Base-by-base conservation (phyloP, 257 asterid species). In the Solanum ahanhuiri region DNA sequence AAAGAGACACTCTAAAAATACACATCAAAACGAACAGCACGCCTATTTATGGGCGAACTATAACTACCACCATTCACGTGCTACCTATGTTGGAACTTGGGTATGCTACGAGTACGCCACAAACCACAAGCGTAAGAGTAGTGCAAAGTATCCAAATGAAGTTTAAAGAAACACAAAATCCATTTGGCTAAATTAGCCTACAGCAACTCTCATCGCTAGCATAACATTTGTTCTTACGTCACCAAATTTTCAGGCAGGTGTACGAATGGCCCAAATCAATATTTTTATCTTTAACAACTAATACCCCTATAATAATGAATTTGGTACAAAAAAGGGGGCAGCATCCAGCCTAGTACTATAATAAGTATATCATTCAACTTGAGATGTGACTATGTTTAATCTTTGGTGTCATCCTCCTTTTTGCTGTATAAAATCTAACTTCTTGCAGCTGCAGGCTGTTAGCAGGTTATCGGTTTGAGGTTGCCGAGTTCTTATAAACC, bases 401-500 rank as follows among this genome's bases (percentile, higher is more conserved):
- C 37, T 77, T 72, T 14, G 34, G 35, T n/a, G 64, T 77, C 33
- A 12, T 43, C 63, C 63, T 23, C 23, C 12, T 39, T 77, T 77
- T 25, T 25, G 58, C 83, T 43, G 83, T 43, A n/a, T 77, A 41
- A 39, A 35, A 73, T 35, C 58, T 39, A 33, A 31, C 81, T 33
- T 9, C 51, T 34, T 43, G 14, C 83, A 41, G 63, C 83, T 77
- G 58, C 63, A 43, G 30, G 48, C 17, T 71, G 28, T 34, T 72
- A 34, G 51, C 30, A 33, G 63, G 77, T 66, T 64, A 85, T 39
- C 33, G 41, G 41, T 69, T 85, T 83, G 85, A 83, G 66, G 71
- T 89, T 28, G 85, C 91, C 11, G 91, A 57, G 89, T 66, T 92
- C 85, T 91, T 92, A 85, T 91, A n/a, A 31, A 93, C 98, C 91